phyloP scores from a whole-genome alignment of 768 basidiomycete species.

The Tricholomella constricta region DNA sequence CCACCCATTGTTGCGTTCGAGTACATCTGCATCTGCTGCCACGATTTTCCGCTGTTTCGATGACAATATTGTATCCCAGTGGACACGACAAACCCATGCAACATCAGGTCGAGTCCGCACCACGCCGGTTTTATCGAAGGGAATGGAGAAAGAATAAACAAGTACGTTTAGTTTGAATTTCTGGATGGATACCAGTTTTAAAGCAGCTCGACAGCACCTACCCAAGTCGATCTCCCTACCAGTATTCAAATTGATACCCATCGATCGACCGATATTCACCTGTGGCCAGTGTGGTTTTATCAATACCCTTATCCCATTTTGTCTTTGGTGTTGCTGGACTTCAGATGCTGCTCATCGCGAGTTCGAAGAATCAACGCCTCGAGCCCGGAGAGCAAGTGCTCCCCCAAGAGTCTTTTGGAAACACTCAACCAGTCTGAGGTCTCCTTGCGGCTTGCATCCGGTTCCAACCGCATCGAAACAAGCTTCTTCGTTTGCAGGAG shows the following conservation, averaged over 20 bases:
- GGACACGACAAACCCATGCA: constrained; percentile 4
- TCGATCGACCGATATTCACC: constrained; percentile 44
- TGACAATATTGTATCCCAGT: constrained; percentile 2
- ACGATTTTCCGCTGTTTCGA: not conserved
- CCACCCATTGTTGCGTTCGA: not conserved
- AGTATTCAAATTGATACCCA: constrained; percentile 40
- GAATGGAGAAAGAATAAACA: constrained; percentile 47
- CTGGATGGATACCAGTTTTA: too few relatives aligned
- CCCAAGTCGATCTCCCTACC: constrained; percentile 49
- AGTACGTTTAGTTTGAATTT: too few relatives aligned
- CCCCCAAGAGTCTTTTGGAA: constrained; percentile 26
- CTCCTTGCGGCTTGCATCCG: not conserved
- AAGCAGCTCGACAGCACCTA: constrained; percentile 41
- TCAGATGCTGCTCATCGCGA: constrained; percentile 40
- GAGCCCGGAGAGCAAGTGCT: constrained; percentile 35
- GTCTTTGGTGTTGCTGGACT: constrained; percentile 54
- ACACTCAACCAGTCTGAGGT: not conserved
- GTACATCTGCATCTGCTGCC: constrained; percentile 1
- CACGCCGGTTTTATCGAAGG: constrained; percentile 37
- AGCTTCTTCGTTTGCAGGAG: not conserved
- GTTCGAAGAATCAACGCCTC: constrained; percentile 40
- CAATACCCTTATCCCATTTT: constrained; percentile 50
- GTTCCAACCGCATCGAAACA: not conserved
- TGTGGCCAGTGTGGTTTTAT: constrained; percentile 48
- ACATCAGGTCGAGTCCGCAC: not conserved